Evolutionary conservation across 1,284 basidiomycete species (phyloP), one percentile per base, ranked within the genome.

Genomic region (Cutaneotrichosporon cyanovorans): DNA sequence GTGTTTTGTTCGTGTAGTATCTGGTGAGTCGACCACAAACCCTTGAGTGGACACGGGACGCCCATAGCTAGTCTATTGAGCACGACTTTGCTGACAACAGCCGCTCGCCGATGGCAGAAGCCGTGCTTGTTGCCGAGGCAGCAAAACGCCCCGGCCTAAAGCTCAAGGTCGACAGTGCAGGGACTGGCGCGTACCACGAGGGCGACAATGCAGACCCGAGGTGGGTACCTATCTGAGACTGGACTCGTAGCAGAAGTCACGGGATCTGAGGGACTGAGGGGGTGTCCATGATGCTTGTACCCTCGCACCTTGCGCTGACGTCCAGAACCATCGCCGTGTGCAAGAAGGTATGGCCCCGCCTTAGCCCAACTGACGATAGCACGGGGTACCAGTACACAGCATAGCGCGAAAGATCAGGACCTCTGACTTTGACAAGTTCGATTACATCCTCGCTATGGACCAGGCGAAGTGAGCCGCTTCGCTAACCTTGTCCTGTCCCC

Each of bases 381-480:
- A 75, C 44, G 55, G 58, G 8, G 62, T 75, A 18, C 68, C 73
- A 2, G 69, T 73, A 45, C 54, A 64, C 19, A 67, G 63, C 37
- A 51, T 57, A 2, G 74, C 75, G 1, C 62, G 75, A 32, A 63
- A 62, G 15, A 66, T 75, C 19, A 46, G 45, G 0, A 37, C 40
- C 8, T 16, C 42, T 10, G 75, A 76, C 59, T 76, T 66, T 41
- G 33, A 43, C 40, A 50, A 54, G 9, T 75, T 75, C 50, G 65
- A 74, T 60, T 72, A 72, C 55, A 75, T 76, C 42, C 61, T 76
- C 23, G 75, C 74, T 3, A 75, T 75, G 73, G 74, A 70, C 49
- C 46, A 59, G 22, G 47, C 54, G 30, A 67, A 68, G 68, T 70
- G 38, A 41, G 68, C 52, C 8, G 19, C 36, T 4, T 7, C 22